Evolutionary conservation across 768 basidiomycete genomes (phyloP), one percentile per base, ranked within the genome.

Genomic region (Boletus rufocinnamomeus): DNA sequence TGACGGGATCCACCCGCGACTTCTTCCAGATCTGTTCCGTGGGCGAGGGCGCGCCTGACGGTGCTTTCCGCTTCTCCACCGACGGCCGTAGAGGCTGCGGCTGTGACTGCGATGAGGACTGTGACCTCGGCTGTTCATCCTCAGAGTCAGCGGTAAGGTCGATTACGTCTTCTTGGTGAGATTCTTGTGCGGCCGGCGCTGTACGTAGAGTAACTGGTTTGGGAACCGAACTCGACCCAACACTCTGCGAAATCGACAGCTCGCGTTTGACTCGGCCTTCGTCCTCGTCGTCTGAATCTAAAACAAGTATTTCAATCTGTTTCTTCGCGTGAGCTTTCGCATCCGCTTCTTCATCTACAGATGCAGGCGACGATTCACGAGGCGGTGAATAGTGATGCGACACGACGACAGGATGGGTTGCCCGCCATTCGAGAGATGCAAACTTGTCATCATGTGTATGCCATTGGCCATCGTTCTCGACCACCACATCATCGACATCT

Each of bases 381-480:
- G 75, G 70, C 34, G 77, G 66, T n/a, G 72, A 62, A 23, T 67
- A 57, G 16, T 67, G 52, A 47, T 68, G 64, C 8, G 65, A 55
- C 9, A 58, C 60, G 5, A 67, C 59, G 21, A 72, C 71, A 14
- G 82, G 78, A 70, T 89, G 84, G 0, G 73, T 63, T 45, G 80
- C 79, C 63, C 80, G 84, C 94, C 95, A 97, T 32, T 72, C 76
- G 2, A 76, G 65, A 21, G 92, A 94, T 2, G 84, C 93, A 66
- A 83, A 89, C 73, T 89, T 93, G 76, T 89, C 82, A 74, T 98
- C 94, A 19, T 83, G 76, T 1, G 94, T 94, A 70, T 97, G 95
- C 97, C 97, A 99, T 70, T 95, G 89, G 2, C 94, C 95, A 69
- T 96, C 88, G 6, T 93, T 85, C 72, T 99, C 96, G 17, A 99